Base-by-base conservation (phyloP, 352 stramenopile genomes). In the Pythium oligandrum region DNA sequence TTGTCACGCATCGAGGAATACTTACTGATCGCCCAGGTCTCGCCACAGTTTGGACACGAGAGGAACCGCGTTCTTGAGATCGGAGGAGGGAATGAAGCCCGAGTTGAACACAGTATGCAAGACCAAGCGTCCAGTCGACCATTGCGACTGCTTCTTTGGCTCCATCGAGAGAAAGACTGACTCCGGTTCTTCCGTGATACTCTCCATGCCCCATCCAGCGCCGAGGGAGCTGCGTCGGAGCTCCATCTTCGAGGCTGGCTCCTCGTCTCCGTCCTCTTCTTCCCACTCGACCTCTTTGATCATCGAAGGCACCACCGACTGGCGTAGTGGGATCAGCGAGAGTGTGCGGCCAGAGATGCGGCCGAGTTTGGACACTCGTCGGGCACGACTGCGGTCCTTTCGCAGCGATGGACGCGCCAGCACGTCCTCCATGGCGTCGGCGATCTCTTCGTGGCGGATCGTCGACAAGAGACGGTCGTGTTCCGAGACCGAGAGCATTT, bases 371-470 rank as follows among this genome's bases (percentile, higher is more conserved):
- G 82, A 88, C 4, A 87, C 57, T 2, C 82, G 59, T 10, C 78
- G 70, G 8, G 82, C 82, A 12, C 83, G 63, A 34, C 76, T 82
- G 42, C 76, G 77, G 17, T 83, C 71, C 51, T 83, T 78, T 46
- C 79, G 71, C 39, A 72, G 36, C 3, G 79, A 92, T 36, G 77
- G 70, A 36, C 83, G 67, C 11, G 82, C 76, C 30, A 92, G 59
- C 40, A 86, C 61, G 37, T 80, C 67, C 51, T 92, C 82, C 75
- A 92, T 89, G 2, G 82, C 82, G 40, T 90, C 74, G 31, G 82
- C 78, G 47, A 92, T 88, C 38, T 73, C 65, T 53, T 72, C 70
- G 57, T 89, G 82, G 26, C 74, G 72, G 10, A 61, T 65, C 5
- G 78, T 86, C 31, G 79, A 88, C 37, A 92, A 63, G 34, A 86